Conservation (phyloP, 2,329 filamentous ascomycete species). For the Cercospora sp. region DNA sequence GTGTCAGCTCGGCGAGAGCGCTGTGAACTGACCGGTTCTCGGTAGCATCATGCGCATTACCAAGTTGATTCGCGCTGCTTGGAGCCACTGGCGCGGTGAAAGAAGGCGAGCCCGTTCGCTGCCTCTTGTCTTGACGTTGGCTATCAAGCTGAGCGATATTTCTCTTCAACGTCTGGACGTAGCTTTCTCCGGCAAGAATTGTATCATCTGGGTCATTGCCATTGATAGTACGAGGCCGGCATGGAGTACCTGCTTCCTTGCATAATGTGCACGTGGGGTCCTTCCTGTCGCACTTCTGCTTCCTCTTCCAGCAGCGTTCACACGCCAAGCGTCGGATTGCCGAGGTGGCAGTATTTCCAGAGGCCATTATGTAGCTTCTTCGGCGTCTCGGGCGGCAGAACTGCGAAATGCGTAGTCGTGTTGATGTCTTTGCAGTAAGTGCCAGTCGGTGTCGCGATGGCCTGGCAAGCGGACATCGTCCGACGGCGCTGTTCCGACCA, state of each 20-base stretch:
- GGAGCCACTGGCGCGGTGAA: background rate
- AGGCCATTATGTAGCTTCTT: background rate
- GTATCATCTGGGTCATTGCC: background rate
- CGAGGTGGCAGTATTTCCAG: background rate
- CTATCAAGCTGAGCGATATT: conserved; percentile 1
- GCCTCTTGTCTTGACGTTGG: conserved; percentile 1
- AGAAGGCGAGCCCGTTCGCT: background rate
- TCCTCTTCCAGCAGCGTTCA: conserved; percentile 12
- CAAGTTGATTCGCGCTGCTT: background rate
- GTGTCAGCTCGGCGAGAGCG: conserved; percentile 6
- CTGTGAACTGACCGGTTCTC: background rate
- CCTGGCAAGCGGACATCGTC: background rate
- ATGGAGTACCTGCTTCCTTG: conserved; percentile 1
- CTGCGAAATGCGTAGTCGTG: background rate
- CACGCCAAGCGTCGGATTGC: conserved; percentile 7
- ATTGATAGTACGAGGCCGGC: background rate
- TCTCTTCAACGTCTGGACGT: conserved; percentile 4
- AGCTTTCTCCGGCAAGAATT: background rate
- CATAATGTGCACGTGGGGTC: conserved; percentile 1
- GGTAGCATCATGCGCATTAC: background rate
- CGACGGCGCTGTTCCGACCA: background rate
- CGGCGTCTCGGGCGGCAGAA: background rate
- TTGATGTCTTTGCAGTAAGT: background rate
- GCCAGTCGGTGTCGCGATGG: background rate
- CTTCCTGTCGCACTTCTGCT: conserved; percentile 14